Percentiles rank a stretch among this genome's conserved stretches.
phyloP scores from a whole-genome alignment of 192 early-diverging fungal species.

The Coemansia sp. region DNA sequence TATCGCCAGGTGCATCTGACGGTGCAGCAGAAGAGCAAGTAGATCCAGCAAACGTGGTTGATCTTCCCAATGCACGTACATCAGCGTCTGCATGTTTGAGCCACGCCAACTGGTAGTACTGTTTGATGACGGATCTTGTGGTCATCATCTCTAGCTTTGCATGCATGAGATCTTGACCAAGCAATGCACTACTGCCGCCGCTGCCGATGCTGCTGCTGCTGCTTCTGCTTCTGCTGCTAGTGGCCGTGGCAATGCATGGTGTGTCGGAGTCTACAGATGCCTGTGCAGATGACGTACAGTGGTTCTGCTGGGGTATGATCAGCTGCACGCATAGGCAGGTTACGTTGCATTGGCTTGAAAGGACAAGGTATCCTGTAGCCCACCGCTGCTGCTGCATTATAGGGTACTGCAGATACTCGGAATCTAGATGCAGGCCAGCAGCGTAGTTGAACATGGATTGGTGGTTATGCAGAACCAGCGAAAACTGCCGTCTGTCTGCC shows the following conservation, averaged over 20 bases:
- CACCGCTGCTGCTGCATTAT: not conserved
- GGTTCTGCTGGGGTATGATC: not conserved
- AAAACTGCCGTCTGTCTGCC: slow-evolving; percentile 28
- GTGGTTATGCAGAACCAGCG: slow-evolving; percentile 40
- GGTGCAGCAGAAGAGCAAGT: not conserved
- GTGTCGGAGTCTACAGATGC: too few species aligned
- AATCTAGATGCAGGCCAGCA: not conserved
- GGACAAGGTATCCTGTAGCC: slow-evolving; percentile 45
- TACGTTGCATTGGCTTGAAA: slow-evolving; percentile 15
- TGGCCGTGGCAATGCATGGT: too few species aligned
- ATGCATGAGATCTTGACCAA: not conserved
- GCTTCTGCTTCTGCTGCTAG: too few species aligned
- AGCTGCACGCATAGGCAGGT: slow-evolving; percentile 48
- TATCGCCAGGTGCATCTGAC: not conserved
- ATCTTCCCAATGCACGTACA: not conserved
- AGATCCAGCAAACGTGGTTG: not conserved
- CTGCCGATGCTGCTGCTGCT: too few species aligned
- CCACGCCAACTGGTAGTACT: slow-evolving; percentile 44
- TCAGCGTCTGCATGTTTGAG: slow-evolving; percentile 37
- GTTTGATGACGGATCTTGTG: slow-evolving; percentile 29
- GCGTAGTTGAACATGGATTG: slow-evolving; percentile 26
- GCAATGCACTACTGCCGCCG: not conserved
- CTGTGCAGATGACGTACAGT: not conserved
- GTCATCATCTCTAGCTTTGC: slow-evolving; percentile 18
- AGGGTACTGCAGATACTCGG: not conserved